Evolutionary conservation across 805 yeast genomes (phyloP), one percentile per base, ranked within the genome.

Genomic region (Lachancea mirantina): DNA sequence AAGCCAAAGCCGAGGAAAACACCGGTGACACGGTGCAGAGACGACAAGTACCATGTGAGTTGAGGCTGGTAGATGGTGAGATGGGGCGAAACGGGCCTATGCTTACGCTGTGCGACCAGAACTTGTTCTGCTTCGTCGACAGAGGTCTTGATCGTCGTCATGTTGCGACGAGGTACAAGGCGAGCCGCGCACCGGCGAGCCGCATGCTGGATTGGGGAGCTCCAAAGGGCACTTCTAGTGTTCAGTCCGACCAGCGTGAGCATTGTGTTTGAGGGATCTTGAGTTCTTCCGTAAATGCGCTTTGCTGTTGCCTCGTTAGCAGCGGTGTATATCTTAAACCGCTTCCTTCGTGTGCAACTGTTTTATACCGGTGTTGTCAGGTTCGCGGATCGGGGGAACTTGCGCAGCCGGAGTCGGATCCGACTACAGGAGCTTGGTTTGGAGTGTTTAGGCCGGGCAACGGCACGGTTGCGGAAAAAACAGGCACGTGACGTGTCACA

Each of bases 1-100:
- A 88, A 78, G 8, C 75, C 81, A 41, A 69, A 73, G 25, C 87
- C 95, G 53, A 92, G 64, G 32, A 77, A 74, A 21, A 87, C 82
- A 59, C 96, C 96, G 29, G 92, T 73, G 50, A 89, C 62, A 70
- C 98, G 79, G 64, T 89, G 97, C 43, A 80, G 60, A 15, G 79
- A 67, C 4, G 96, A 87, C 55, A 92, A 57, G 41, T 73, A 64
- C 82, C 81, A 74, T 15, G 97, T 84, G 45, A 89, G 57, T 67
- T 92, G 96, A 26, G 94, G 94, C 66, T 88, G 71, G 68, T 89
- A 89, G 56, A 92, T 88, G 41, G 77, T 65, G 55, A 89, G 69
- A 60, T 89, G 94, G 36, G 97, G 97, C 19, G 96, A 85, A 10
- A 73, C 63, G 20, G 97, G 97, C 65, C 98, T 79, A 65, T 76